Evolutionary conservation across 306 rosid genomes (phyloP).

Genomic region (Acacia acuminata): DNA sequence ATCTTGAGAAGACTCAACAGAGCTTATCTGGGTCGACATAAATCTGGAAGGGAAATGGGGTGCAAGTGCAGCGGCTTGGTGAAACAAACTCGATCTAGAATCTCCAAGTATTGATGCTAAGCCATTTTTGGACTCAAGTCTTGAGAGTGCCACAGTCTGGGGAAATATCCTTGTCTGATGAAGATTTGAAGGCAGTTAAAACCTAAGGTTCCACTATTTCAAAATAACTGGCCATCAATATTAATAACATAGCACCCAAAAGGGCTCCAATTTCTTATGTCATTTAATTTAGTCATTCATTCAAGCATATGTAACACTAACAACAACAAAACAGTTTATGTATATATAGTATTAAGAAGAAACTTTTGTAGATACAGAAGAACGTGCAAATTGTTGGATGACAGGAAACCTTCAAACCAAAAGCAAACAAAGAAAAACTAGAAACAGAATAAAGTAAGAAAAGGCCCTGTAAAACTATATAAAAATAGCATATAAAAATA

Average conservation of each 20-base stretch:
- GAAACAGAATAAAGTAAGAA: background rate
- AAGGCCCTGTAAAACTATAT: background rate
- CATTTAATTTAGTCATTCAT: background rate
- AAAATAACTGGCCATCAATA: conserved; percentile 1
- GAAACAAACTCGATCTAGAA: conserved; percentile 38
- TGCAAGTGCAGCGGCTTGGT: conserved; percentile 14
- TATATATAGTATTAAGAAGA: background rate
- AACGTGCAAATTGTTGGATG: background rate
- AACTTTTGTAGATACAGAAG: background rate
- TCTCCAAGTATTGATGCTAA: conserved; percentile 38
- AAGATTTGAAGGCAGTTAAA: conserved; percentile 13
- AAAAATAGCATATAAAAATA: no score
- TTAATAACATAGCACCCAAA: background rate
- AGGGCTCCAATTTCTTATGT: background rate
- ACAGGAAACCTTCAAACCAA: background rate
- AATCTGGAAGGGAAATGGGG: conserved; percentile 44
- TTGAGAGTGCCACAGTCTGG: conserved; percentile 34
- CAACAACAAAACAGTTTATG: background rate
- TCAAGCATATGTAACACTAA: conserved; percentile 8
- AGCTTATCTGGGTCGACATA: conserved; percentile 49
- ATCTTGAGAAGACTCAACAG: conserved; percentile 45
- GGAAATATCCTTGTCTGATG: conserved; percentile 36
- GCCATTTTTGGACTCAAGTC: conserved; percentile 36
- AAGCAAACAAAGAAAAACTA: background rate
- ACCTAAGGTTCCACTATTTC: background rate